Evolutionary conservation across 768 basidiomycete species (phyloP).

Genomic region (Chlorophyllum brunneum): DNA sequence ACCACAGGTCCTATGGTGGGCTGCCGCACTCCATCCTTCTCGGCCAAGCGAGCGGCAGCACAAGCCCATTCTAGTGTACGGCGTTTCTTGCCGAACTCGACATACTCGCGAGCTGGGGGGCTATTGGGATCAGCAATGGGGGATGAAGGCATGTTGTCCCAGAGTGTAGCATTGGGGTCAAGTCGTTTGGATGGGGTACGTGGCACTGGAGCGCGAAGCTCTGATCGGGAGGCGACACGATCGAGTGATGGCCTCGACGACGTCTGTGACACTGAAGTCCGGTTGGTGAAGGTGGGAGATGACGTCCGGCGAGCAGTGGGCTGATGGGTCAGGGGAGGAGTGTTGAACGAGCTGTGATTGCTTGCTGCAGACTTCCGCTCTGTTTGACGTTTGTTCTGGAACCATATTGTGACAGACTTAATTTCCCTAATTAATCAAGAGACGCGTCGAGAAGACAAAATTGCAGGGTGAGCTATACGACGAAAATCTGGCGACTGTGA

Average conservation of each 20-base stretch:
- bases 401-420: slow-evolving; percentile 77
- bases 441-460: slow-evolving; percentile 10
- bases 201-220: slow-evolving; percentile 37
- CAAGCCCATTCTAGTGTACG: slow-evolving; percentile 74
- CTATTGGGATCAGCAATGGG: slow-evolving; percentile 53
- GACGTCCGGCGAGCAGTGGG: slow-evolving; percentile 22
- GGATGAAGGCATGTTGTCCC: slow-evolving; percentile 62
- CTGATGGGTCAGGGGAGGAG: slow-evolving; percentile 17
- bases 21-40: slow-evolving; percentile 30
- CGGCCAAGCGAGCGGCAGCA: slow-evolving; percentile 51
- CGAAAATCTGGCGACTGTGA: slow-evolving; percentile 5
- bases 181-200: slow-evolving; percentile 37
- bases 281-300: slow-evolving; percentile 28
- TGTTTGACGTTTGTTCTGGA: slow-evolving; percentile 78
- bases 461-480: background rate
- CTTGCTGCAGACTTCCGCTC: slow-evolving; percentile 53
- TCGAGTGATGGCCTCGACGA: slow-evolving; percentile 49
- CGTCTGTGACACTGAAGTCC: slow-evolving; percentile 22
- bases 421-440: slow-evolving; percentile 43
- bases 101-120: slow-evolving; percentile 43
- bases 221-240: slow-evolving; percentile 51
- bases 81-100: slow-evolving; percentile 44
- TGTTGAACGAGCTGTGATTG: slow-evolving; percentile 24
- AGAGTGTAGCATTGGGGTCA: slow-evolving; percentile 35
- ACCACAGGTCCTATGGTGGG: slow-evolving; percentile 3